Percentiles rank a stretch among this genome's conserved stretches.
Conservation (phyloP, 305 asterid genomes). For the Fraxinus platypoda region DNA sequence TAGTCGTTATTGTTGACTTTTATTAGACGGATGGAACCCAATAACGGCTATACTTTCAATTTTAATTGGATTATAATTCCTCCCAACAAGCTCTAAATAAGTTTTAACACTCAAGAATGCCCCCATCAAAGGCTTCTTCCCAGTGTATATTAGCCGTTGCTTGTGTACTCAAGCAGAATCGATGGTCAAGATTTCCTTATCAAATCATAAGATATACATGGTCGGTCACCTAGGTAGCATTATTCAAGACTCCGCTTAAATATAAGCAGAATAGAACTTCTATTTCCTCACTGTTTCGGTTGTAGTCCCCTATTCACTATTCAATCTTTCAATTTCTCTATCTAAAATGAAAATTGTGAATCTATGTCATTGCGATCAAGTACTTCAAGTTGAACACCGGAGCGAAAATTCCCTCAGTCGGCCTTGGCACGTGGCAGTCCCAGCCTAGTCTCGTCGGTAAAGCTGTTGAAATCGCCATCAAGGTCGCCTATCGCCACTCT, state of each 20-base stretch:
- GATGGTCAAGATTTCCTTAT: not conserved
- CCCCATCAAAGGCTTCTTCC: not conserved
- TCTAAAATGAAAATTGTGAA: not conserved
- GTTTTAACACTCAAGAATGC: not conserved
- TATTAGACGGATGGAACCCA: too few species aligned
- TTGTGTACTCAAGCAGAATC: not conserved
- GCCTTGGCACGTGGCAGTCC: conserved; percentile 90
- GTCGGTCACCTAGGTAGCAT: not conserved
- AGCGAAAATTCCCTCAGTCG: conserved; percentile 71
- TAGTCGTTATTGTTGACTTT: too few species aligned
- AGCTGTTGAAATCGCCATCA: conserved; percentile 69
- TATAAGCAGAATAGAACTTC: not conserved
- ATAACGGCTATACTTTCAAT: too few species aligned
- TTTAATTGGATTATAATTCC: too few species aligned
- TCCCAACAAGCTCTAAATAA: too few species aligned
- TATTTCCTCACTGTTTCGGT: not conserved
- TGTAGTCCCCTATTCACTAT: not conserved
- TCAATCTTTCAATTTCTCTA: not conserved
- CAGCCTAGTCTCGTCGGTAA: conserved; percentile 66
- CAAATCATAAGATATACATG: not conserved
- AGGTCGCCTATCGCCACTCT: conserved; percentile 39
- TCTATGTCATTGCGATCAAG: conserved; percentile 39
- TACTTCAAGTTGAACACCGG: conserved; percentile 61
- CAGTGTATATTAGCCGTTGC: not conserved
- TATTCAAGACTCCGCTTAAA: not conserved